Base-by-base conservation (phyloP, 148 eudicot species). In the Chenopodium suecicum region DNA sequence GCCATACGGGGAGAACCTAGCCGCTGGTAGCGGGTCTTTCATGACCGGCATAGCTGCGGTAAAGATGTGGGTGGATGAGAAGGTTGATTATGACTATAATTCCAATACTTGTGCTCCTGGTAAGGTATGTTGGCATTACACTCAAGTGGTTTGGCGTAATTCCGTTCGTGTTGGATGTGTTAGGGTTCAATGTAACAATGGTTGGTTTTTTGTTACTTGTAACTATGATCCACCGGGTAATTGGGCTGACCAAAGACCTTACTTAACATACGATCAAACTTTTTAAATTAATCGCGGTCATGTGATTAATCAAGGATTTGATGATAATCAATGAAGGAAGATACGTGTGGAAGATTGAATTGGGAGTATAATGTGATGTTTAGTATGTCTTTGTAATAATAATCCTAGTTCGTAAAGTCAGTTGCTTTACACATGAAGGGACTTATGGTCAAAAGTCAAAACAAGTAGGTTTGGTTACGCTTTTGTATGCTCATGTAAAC, bases 71-170 rank as follows among this genome's bases (percentile, higher is more conserved):
- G 87, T 82, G 7, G 50, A 25, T 17, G 90, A 88, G 71, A 80
- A 86, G 73, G 50, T 63, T 1, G 1, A 80, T 41, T 88, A 88
- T 70, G 54, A 84, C 56, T 80, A 88, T 63, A 47, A 32, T 16
- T 25, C 82, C 12, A 88, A 88, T 47, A 66, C 87, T 54, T 88
- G 90, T 73, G 83, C 79, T 56, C 9, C 73, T 50, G 82, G 82
- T 23, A 29, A 74, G 68, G 31, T 64, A 48, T 88, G 88, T 78
- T 80, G 83, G 20, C 92, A 90, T 70, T 90, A 88, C 25, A 88
- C 92, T 4, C 92, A 90, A 56, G 89, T 90, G 46, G 89, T 90
- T 2, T 90, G 92, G 92, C 63, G 82, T 9, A 77, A 86, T 6
- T 85, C 90, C 1, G 63, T 82, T 1, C 77, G 82, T 4, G 50